Conservation (phyloP, 2,329 filamentous ascomycete species). For the Botrytis squamosa region DNA sequence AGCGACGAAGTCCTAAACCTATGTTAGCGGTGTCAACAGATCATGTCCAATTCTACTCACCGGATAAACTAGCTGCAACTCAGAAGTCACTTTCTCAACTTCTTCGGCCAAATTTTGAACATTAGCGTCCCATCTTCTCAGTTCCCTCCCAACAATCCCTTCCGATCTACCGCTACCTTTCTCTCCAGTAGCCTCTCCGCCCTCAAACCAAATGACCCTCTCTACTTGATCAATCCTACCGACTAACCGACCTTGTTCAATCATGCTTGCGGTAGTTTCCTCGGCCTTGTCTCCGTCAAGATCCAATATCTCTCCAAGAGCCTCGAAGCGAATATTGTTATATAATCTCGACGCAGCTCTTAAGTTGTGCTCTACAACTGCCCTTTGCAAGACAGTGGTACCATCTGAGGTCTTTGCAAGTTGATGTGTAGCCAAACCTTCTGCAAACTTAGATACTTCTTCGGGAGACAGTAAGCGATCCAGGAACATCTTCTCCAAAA, state of each 20-base stretch:
- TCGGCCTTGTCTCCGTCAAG: constrained; percentile 80
- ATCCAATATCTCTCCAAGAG: constrained; percentile 73
- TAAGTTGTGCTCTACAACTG: constrained; percentile 94
- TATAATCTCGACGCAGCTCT: constrained; percentile 80
- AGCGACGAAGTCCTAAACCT: constrained; percentile 54
- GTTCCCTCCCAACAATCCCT: constrained; percentile 63
- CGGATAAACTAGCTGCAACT: constrained; percentile 78
- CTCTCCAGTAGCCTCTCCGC: constrained; percentile 66
- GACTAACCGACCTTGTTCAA: constrained; percentile 85
- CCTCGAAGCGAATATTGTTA: constrained; percentile 72
- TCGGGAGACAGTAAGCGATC: constrained; percentile 75
- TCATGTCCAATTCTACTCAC: constrained; percentile 45
- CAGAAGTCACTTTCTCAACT: constrained; percentile 80
- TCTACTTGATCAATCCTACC: constrained; percentile 95
- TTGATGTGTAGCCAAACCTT: constrained; percentile 80
- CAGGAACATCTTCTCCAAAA: constrained; percentile 96
- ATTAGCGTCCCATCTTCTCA: constrained; percentile 85
- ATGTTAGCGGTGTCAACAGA: constrained; percentile 22
- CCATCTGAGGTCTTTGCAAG: constrained; percentile 87
- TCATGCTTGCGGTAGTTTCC: constrained; percentile 89
- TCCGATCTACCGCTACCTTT: constrained; percentile 66
- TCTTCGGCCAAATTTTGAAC: constrained; percentile 85
- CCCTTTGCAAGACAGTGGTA: constrained; percentile 87
- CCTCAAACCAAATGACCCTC: constrained; percentile 81
- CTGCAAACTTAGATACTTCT: constrained; percentile 86